Evolutionary conservation across 306 rosid genomes (phyloP).

Genomic region (Prunus padus): DNA sequence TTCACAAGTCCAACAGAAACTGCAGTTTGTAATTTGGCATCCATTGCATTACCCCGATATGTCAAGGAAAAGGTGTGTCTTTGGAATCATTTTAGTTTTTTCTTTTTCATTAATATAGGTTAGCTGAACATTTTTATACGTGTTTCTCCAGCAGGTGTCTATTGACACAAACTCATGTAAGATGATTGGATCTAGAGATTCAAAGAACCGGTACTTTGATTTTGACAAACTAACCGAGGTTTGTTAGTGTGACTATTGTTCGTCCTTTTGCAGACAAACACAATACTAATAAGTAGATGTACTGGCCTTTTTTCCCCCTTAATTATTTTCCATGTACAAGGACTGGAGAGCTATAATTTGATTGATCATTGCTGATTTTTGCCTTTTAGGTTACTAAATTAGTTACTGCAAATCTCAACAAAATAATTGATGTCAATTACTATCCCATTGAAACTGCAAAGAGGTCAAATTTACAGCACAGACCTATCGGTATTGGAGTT

Average conservation of each 20-base stretch:
- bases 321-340: neutral
- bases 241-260: neutral
- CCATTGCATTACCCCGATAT: slow-evolving; percentile 82
- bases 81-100: neutral
- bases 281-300: neutral
- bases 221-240: slow-evolving; percentile 85
- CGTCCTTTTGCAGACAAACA: too few relatives aligned
- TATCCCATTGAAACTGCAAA: slow-evolving; percentile 78
- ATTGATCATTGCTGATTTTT: slow-evolving; percentile 1
- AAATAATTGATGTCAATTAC: slow-evolving; percentile 75
- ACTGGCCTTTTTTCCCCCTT: neutral
- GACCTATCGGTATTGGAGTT: slow-evolving; percentile 93
- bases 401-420: slow-evolving; percentile 71
- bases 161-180: slow-evolving; percentile 38
- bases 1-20: slow-evolving; percentile 84
- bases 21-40: slow-evolving; percentile 89
- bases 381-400: slow-evolving; percentile 52
- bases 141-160: slow-evolving; percentile 48
- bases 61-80: slow-evolving; percentile 78
- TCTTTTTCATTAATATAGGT: slow-evolving; percentile 10
- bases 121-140: neutral
- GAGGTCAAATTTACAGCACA: slow-evolving; percentile 69
- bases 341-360: neutral
- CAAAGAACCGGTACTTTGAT: slow-evolving; percentile 66
- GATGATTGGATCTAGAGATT: slow-evolving; percentile 78